Evolutionary conservation across 768 basidiomycete species (phyloP), one percentile per base, ranked within the genome.

Genomic region (Sistotremastrum niveocremeum): DNA sequence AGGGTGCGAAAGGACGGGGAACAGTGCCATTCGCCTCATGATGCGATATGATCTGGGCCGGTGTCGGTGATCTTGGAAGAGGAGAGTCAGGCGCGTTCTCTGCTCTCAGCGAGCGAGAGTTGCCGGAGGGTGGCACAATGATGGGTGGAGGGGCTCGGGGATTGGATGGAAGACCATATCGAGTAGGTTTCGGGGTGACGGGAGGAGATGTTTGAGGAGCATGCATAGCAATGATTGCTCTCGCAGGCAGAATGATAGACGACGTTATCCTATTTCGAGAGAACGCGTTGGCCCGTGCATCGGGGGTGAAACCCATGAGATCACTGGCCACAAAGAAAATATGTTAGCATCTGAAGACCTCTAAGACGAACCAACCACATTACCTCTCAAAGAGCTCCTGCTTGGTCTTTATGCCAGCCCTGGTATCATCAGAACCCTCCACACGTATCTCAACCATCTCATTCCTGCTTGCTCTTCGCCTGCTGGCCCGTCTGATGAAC

Each of bases 231-330:
- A 65, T 50, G 48, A 73, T 57, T 20, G 67, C 65, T 53, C 67
- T 72, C 10, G 68, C 65, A 7, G 83, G 83, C 47, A 82, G 64
- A 29, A 74, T 51, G 45, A 83, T 63, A 37, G 66, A 65, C 8
- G 62, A 49, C 29, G 70, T 66, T 40, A 78, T 46, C 38, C 68
- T 62, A 7, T 56, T 52, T 37, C 73, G 64, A 11, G 73, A 73
- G 58, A 65, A 74, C 58, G 31, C 44, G 49, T 51, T 20, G 20
- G 2, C 20, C 20, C 20, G 20, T 20, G 20, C 20, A 20, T 20
- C 20, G 20, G 20, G 20, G 20, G 20, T 20, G 20, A 20, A 20
- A 20, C 20, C 20, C 20, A 20, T 20, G 20, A 20, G 20, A 20
- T 20, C 20, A 20, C 20, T 20, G 20, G 20, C 20, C 20, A 20